These are phyloP conservation scores for Coniochaeta sp. DNA, from an alignment of 2,329 filamentous ascomycete species.

Conservation along the genomic window DNA sequence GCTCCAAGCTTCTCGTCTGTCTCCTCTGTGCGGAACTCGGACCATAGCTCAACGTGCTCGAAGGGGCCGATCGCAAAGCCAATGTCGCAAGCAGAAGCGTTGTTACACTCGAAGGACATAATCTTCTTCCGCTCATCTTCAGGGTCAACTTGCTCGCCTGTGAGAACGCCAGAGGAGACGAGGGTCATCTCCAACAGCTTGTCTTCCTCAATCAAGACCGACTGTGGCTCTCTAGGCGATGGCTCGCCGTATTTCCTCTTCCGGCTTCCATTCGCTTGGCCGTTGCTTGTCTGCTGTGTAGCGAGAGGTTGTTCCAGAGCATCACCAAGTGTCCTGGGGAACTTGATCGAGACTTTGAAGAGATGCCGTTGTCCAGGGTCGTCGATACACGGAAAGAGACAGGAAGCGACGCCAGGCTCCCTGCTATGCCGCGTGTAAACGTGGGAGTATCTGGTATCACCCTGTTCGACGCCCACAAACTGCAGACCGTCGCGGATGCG, in stretches of 20 bases:
- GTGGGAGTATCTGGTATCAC: constrained; percentile 81
- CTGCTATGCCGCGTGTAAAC: constrained; percentile 80
- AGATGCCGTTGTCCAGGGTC: constrained; percentile 72
- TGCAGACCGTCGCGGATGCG: constrained; percentile 81
- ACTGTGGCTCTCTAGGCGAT: constrained; percentile 7
- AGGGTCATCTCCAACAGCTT: constrained; percentile 83
- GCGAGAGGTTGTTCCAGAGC: constrained; percentile 46
- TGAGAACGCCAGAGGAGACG: constrained; percentile 82
- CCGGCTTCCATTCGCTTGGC: constrained; percentile 18
- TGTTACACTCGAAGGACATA: constrained; percentile 72
- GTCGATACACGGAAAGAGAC: constrained; percentile 90
- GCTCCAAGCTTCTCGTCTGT: constrained; percentile 86
- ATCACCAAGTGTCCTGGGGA: constrained; percentile 80
- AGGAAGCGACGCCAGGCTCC: constrained; percentile 72
- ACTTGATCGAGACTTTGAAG: constrained; percentile 85
- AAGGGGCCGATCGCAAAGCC: constrained; percentile 94
- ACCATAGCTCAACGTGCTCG: constrained; percentile 79
- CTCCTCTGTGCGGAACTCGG: constrained; percentile 81
- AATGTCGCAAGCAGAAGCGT: constrained; percentile 77
- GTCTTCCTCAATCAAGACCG: constrained; percentile 62
- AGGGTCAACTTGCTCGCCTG: constrained; percentile 73
- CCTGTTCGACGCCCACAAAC: constrained; percentile 77
- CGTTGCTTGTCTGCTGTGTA: constrained; percentile 26
- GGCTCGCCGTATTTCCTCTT: constrained; percentile 33
- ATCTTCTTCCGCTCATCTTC: constrained; percentile 78